phyloP scores from a whole-genome alignment of 2,329 filamentous ascomycete genomes.

The Aspergillus pseudoterreus region DNA sequence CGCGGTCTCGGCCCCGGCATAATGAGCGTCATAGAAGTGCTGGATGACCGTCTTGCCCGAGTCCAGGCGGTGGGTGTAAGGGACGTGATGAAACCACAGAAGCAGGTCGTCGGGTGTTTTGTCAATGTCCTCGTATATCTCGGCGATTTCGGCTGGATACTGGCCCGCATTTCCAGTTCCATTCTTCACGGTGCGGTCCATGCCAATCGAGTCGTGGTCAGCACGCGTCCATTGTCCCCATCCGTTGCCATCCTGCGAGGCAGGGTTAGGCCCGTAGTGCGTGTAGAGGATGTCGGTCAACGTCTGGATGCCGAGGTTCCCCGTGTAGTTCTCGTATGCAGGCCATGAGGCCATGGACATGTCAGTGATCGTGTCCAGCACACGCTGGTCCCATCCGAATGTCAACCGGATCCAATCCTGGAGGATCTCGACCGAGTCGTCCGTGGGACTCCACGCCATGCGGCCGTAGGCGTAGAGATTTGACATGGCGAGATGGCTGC shows the following conservation, averaged over 20 bases:
- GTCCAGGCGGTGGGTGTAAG: slow-evolving; percentile 60
- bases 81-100: slow-evolving; percentile 72
- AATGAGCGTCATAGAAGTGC: slow-evolving; percentile 63
- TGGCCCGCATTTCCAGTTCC: slow-evolving; percentile 65
- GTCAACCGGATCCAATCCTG: slow-evolving; percentile 67
- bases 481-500: slow-evolving; percentile 66
- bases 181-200: slow-evolving; percentile 67
- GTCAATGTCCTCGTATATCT: slow-evolving; percentile 56
- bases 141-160: slow-evolving; percentile 60
- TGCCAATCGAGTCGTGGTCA: slow-evolving; percentile 57
- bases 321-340: slow-evolving; percentile 67
- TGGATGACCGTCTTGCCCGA: slow-evolving; percentile 66
- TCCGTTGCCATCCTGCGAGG: slow-evolving; percentile 62
- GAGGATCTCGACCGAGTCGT: slow-evolving; percentile 49
- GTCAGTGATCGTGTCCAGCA: slow-evolving; percentile 57
- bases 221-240: slow-evolving; percentile 73
- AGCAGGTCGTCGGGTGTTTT: slow-evolving; percentile 66
- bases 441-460: slow-evolving; percentile 61
- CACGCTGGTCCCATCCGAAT: slow-evolving; percentile 53
- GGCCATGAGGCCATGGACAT: slow-evolving; percentile 69
- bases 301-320: slow-evolving; percentile 68
- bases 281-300: slow-evolving; percentile 64
- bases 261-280: slow-evolving; percentile 66
- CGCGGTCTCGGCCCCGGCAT: slow-evolving; percentile 56
- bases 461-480: slow-evolving; percentile 68